Conservation (phyloP, 1,284 basidiomycete genomes). For the Austropuccinia psidii region DNA sequence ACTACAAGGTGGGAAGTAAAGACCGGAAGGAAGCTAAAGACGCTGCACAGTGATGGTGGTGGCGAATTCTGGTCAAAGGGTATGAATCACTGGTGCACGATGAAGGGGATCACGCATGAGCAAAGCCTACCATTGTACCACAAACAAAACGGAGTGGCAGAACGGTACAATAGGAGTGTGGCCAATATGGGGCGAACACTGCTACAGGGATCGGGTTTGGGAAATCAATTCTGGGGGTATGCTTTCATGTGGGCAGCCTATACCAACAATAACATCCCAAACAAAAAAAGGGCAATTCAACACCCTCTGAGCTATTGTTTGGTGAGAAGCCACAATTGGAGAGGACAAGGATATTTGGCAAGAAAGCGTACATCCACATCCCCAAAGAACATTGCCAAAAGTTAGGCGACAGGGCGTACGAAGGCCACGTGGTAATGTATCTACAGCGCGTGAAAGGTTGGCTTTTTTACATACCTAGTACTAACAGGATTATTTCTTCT, state of each 20-base stretch:
- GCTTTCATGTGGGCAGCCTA: background rate
- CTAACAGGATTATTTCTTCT: background rate
- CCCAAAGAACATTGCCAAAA: background rate
- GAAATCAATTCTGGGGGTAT: conserved; percentile 1
- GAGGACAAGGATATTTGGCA: background rate
- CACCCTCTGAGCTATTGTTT: background rate
- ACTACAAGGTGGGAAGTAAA: background rate
- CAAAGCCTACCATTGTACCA: background rate
- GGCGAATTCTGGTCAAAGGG: background rate
- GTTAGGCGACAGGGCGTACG: background rate
- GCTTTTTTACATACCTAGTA: background rate
- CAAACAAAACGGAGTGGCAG: background rate
- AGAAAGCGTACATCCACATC: background rate
- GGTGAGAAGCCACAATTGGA: conserved; percentile 6
- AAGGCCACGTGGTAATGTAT: background rate
- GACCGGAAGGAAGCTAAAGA: background rate
- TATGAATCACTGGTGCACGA: background rate
- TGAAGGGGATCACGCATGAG: background rate
- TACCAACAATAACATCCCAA: background rate
- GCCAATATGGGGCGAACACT: background rate
- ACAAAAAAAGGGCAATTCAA: background rate
- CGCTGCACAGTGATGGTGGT: conserved; percentile 1
- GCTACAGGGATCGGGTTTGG: background rate
- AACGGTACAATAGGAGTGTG: background rate
- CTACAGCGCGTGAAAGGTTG: background rate